phyloP scores from a whole-genome alignment of 2,329 filamentous ascomycete species.

The Aspergillus fischeri region DNA sequence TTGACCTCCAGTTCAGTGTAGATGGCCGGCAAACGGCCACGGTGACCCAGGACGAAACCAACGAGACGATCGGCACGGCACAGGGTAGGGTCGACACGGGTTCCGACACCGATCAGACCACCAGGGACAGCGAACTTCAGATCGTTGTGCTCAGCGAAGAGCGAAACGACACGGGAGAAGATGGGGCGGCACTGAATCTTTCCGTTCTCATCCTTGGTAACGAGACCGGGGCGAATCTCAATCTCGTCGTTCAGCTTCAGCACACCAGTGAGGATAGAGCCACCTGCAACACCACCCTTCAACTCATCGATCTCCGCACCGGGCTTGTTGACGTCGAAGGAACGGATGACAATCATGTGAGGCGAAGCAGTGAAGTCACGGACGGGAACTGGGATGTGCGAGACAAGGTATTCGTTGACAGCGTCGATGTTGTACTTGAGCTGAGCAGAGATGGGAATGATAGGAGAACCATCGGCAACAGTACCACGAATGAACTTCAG shows the following conservation, averaged over 20 bases:
- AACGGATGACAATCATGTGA: slow-evolving; percentile 99
- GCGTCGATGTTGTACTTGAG: slow-evolving; percentile 99
- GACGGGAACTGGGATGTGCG: slow-evolving; percentile 85
- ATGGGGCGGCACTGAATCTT: slow-evolving; percentile 96
- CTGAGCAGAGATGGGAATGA: slow-evolving; percentile 96
- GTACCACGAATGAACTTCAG: slow-evolving; percentile 98
- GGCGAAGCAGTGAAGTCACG: slow-evolving; percentile 89
- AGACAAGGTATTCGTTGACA: slow-evolving; percentile 92
- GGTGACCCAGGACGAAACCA: slow-evolving; percentile 93
- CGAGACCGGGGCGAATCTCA: slow-evolving; percentile 97
- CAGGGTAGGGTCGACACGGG: slow-evolving; percentile 92
- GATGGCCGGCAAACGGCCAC: slow-evolving; percentile 89
- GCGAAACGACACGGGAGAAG: slow-evolving; percentile 87
- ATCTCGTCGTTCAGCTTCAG: slow-evolving; percentile 97
- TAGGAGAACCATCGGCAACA: slow-evolving; percentile 87
- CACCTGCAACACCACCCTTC: slow-evolving; percentile 97
- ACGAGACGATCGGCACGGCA: slow-evolving; percentile 99
- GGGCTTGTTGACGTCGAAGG: slow-evolving; percentile 99
- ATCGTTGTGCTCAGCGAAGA: slow-evolving; percentile 97
- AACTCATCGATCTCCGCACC: slow-evolving; percentile 97
- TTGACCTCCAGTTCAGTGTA: slow-evolving; percentile 99
- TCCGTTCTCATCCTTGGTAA: slow-evolving; percentile 89
- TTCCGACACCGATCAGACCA: slow-evolving; percentile 97
- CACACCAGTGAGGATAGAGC: slow-evolving; percentile 92
- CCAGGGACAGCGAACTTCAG: slow-evolving; percentile 97